Evolutionary conservation across 345 rosid genomes (phyloP).

Genomic region (Turritis glabra): DNA sequence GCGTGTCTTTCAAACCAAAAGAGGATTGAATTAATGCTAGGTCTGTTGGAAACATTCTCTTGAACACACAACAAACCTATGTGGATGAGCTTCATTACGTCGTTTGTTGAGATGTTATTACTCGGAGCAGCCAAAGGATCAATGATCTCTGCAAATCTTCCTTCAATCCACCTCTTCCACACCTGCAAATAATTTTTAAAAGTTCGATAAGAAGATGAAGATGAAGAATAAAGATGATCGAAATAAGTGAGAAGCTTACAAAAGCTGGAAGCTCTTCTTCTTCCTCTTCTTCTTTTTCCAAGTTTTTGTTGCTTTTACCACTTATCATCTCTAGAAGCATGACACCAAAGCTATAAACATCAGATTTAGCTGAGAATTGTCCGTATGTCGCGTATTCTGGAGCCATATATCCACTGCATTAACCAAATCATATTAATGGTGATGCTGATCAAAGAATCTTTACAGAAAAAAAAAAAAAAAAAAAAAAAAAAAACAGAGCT

Average conservation of each 20-base stretch:
- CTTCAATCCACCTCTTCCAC: conserved; percentile 51
- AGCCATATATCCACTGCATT: conserved; percentile 57
- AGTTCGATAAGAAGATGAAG: neutral
- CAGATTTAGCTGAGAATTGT: conserved; percentile 46
- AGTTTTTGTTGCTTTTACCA: conserved; percentile 39
- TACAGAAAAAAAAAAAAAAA: neutral
- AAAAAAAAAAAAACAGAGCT: neutral
- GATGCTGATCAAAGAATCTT: neutral
- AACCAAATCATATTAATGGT: neutral
- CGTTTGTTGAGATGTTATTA: conserved; percentile 27
- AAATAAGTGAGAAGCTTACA: neutral
- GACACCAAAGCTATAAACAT: conserved; percentile 52
- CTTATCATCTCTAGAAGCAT: conserved; percentile 47
- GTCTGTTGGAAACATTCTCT: conserved; percentile 43
- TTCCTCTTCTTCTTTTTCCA: conserved; percentile 16
- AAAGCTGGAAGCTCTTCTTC: conserved; percentile 19
- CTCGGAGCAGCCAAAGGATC: conserved; percentile 39
- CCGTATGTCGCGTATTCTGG: conserved; percentile 45
- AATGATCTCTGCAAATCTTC: conserved; percentile 35
- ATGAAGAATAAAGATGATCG: neutral
- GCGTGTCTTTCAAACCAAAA: conserved; percentile 46
- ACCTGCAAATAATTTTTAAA: conserved; percentile 25
- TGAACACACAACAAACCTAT: conserved; percentile 57
- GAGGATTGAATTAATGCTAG: conserved; percentile 43
- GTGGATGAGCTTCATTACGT: conserved; percentile 49